Percentiles rank a stretch among this genome's conserved stretches.
Conservation (phyloP, 352 stramenopile species). For the Pythium aristosporum region DNA sequence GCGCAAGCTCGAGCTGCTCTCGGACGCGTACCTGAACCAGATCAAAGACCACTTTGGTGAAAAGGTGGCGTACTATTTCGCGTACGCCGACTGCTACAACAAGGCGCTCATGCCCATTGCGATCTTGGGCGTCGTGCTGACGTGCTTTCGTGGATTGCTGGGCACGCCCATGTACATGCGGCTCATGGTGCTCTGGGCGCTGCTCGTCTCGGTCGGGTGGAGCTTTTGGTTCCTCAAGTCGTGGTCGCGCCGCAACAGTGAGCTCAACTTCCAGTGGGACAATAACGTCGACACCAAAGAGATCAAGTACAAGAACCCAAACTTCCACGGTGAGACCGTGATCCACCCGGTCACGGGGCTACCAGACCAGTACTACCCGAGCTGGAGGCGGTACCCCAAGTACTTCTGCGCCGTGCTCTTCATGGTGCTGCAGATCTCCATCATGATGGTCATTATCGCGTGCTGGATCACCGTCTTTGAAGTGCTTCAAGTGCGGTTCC, state of each 20-base stretch:
- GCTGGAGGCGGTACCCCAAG: slow-evolving; percentile 75
- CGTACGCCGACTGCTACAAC: slow-evolving; percentile 88
- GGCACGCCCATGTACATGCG: slow-evolving; percentile 83
- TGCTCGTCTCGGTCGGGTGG: slow-evolving; percentile 79
- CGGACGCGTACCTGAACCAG: slow-evolving; percentile 53
- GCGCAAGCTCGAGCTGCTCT: slow-evolving; percentile 63
- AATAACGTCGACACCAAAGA: slow-evolving; percentile 65
- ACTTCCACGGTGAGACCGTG: slow-evolving; percentile 55
- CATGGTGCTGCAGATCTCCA: slow-evolving; percentile 78
- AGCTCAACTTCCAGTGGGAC: slow-evolving; percentile 71
- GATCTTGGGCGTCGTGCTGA: slow-evolving; percentile 65
- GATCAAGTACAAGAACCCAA: slow-evolving; percentile 75
- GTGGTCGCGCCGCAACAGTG: slow-evolving; percentile 73
- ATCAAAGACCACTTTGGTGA: slow-evolving; percentile 80
- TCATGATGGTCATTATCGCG: slow-evolving; percentile 85
- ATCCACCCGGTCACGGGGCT: slow-evolving; percentile 68
- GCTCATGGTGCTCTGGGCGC: slow-evolving; percentile 64
- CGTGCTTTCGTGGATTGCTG: slow-evolving; percentile 57
- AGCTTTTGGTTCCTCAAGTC: slow-evolving; percentile 82
- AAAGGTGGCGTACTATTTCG: slow-evolving; percentile 86
- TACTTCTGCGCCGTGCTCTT: slow-evolving; percentile 63
- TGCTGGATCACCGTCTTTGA: slow-evolving; percentile 85
- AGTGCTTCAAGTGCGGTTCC: slow-evolving; percentile 72
- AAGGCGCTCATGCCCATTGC: slow-evolving; percentile 79
- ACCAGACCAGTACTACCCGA: slow-evolving; percentile 62